These are phyloP conservation scores for Nemania diffusa DNA, from an alignment of 2,329 filamentous ascomycete genomes.

Conservation along the genomic window DNA sequence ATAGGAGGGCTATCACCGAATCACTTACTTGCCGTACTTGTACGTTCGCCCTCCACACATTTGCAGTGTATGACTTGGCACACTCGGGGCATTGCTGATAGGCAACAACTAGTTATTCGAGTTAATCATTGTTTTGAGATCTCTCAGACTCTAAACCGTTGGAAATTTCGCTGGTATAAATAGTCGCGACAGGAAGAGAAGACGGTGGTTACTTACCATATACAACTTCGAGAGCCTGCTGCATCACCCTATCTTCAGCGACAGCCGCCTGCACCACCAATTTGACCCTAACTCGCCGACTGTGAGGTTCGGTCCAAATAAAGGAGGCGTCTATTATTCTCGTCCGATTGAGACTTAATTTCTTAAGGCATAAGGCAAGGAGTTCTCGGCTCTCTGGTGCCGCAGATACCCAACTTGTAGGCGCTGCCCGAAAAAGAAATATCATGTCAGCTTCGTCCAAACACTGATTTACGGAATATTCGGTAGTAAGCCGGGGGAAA, in stretches of 20 bases:
- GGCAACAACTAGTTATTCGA: conserved; percentile 68
- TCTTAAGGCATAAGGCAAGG: conserved; percentile 88
- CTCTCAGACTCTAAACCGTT: not conserved
- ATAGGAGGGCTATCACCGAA: not conserved
- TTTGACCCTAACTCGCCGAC: conserved; percentile 90
- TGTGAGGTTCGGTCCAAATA: conserved; percentile 98
- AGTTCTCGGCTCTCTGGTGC: conserved; percentile 89
- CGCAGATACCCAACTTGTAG: conserved; percentile 86
- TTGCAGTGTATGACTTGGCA: conserved; percentile 94
- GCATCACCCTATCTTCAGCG: conserved; percentile 74
- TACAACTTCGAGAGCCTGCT: conserved; percentile 95
- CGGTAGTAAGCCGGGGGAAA: not conserved
- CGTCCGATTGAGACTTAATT: conserved; percentile 85
- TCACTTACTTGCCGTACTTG: conserved; percentile 80
- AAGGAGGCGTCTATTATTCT: conserved; percentile 96
- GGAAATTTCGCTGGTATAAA: not conserved
- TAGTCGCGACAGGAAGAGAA: not conserved
- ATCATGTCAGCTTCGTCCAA: conserved; percentile 14
- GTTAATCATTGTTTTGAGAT: not conserved
- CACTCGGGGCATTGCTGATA: conserved; percentile 96
- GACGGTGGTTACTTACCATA: conserved; percentile 62
- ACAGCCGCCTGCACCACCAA: conserved; percentile 85
- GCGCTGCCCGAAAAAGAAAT: conserved; percentile 56
- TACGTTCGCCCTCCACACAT: conserved; percentile 92
- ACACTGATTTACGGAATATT: not conserved